Percentiles rank a stretch among this genome's conserved stretches.
These are phyloP conservation scores for Penicillium sp. DNA, from an alignment of 2,329 filamentous ascomycete species.

Conservation along the genomic window DNA sequence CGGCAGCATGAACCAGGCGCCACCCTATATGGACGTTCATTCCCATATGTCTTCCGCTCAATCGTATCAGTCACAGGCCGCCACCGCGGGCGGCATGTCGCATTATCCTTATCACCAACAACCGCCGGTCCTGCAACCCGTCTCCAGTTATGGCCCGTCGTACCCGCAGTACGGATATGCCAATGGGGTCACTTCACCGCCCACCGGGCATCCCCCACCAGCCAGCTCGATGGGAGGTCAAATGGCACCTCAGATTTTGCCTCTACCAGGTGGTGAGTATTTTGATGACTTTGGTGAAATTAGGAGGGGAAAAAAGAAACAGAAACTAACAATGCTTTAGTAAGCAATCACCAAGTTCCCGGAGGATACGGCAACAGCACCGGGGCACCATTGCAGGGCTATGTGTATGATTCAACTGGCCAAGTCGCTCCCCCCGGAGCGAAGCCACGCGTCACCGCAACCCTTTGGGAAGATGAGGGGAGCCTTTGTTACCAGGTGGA, in stretches of 20 bases:
- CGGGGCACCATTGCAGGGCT: conserved; percentile 46
- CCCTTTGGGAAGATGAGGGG: conserved; percentile 96
- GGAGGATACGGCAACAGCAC: conserved; percentile 42
- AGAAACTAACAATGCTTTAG: conserved; percentile 26
- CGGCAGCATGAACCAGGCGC: conserved; percentile 75
- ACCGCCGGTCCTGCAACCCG: conserved; percentile 72
- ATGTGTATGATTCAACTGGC: conserved; percentile 78
- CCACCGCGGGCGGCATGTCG: conserved; percentile 69
- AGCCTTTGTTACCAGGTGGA: conserved; percentile 98
- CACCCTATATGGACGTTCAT: conserved; percentile 83
- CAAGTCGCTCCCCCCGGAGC: conserved; percentile 90
- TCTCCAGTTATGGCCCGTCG: conserved; percentile 67
- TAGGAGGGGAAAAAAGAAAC: background rate
- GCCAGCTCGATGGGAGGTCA: conserved; percentile 68
- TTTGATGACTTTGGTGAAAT: conserved; percentile 8
- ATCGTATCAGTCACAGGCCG: conserved; percentile 72
- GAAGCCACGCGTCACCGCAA: conserved; percentile 95
- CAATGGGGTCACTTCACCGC: conserved; percentile 79
- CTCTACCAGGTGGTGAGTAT: conserved; percentile 53
- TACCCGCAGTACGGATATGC: conserved; percentile 73
- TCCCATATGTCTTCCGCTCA: conserved; percentile 77
- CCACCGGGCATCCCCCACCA: conserved; percentile 66
- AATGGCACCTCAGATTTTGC: conserved; percentile 70
- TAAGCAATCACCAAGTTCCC: conserved; percentile 35
- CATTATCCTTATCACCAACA: conserved; percentile 74